Percentiles rank a stretch among this genome's conserved stretches.
Conservation (phyloP, 2,329 filamentous ascomycete genomes). For the Elsinoe batatas region DNA sequence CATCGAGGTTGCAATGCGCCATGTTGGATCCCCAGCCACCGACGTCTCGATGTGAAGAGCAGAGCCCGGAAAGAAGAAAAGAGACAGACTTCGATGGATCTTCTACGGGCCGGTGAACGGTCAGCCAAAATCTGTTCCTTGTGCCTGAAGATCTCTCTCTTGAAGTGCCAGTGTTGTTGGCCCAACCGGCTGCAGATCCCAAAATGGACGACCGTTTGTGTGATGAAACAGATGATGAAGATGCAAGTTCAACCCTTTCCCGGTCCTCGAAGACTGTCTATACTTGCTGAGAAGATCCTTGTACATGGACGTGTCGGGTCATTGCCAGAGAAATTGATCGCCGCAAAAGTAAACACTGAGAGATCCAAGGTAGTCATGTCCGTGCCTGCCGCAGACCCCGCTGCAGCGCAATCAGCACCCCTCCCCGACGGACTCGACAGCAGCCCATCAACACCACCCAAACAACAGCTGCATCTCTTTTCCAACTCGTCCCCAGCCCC, state of each 20-base stretch:
- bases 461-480: background rate
- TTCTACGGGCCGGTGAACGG: slow-evolving; percentile 7
- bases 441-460: background rate
- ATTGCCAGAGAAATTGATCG: background rate
- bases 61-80: background rate
- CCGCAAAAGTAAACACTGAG: background rate
- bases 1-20: too few relatives aligned
- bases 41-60: background rate
- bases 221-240: slow-evolving; percentile 10
- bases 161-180: background rate
- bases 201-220: slow-evolving; percentile 5
- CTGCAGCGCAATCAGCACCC: background rate
- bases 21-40: background rate
- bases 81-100: slow-evolving; percentile 6
- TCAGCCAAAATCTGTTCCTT: slow-evolving; percentile 5
- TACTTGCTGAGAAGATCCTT: background rate
- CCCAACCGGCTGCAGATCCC: background rate
- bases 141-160: slow-evolving; percentile 2
- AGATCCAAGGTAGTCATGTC: background rate
- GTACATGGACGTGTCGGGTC: background rate
- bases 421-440: background rate
- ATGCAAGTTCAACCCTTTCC: slow-evolving; percentile 6
- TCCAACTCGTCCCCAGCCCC: background rate
- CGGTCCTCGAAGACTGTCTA: background rate
- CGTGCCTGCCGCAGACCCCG: background rate